Evolutionary conservation across 495 filamentous ascomycete species (phyloP).

Genomic region (Daldinia bambusicola): DNA sequence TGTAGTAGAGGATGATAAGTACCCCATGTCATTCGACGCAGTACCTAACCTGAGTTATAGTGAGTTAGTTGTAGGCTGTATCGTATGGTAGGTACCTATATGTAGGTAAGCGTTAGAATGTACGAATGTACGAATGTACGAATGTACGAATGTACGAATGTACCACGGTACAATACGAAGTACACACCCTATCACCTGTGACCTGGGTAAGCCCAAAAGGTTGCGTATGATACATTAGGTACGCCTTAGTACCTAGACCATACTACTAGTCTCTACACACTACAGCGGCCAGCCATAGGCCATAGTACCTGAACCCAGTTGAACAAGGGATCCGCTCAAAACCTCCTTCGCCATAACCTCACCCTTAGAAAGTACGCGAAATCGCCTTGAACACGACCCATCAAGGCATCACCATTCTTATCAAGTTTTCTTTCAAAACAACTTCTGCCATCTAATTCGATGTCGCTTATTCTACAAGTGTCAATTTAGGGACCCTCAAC

Average conservation of each 20-base stretch:
- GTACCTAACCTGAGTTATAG: too few species aligned
- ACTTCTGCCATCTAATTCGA: slow-evolving; percentile 53
- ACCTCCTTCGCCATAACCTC: slow-evolving; percentile 53
- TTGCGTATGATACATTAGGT: too few species aligned
- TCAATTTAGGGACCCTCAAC: slow-evolving; percentile 51
- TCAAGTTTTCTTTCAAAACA: slow-evolving; percentile 47
- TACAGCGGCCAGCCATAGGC: too few species aligned
- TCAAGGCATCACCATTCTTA: slow-evolving; percentile 53
- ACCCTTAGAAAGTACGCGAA: slow-evolving; percentile 57
- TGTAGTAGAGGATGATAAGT: neutral
- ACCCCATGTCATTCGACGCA: neutral
- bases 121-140: too few species aligned
- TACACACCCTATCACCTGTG: too few species aligned
- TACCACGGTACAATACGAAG: too few species aligned
- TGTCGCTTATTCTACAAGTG: slow-evolving; percentile 53
- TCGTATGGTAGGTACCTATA: too few species aligned
- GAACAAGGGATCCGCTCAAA: slow-evolving; percentile 47
- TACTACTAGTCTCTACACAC: too few species aligned
- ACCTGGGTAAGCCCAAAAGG: too few species aligned
- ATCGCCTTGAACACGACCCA: slow-evolving; percentile 53
- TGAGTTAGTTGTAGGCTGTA: too few species aligned
- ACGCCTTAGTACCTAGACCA: neutral
- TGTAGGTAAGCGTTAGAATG: too few species aligned
- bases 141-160: too few species aligned
- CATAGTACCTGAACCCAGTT: neutral